phyloP scores from a whole-genome alignment of 257 asterid genomes.

The Forsythia viridissima region DNA sequence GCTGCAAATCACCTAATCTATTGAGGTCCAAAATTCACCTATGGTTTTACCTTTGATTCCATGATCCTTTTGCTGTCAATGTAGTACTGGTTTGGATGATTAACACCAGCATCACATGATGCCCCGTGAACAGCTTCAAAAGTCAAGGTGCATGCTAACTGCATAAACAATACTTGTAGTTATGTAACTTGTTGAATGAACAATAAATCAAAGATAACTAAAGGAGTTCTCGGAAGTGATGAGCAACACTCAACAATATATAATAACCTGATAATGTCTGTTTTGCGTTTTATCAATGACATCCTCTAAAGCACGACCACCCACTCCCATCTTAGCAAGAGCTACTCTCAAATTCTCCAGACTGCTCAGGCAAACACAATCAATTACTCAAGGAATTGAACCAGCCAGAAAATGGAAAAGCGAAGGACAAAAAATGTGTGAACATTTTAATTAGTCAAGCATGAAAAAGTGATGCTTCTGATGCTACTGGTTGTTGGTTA shows the following conservation, averaged over 20 bases:
- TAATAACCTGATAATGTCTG: conserved; percentile 83
- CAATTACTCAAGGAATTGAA: conserved; percentile 14
- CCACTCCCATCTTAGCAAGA: conserved; percentile 78
- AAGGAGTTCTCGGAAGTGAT: conserved; percentile 8
- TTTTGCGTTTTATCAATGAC: conserved; percentile 77
- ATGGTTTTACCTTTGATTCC: conserved; percentile 52
- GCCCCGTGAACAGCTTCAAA: conserved; percentile 89
- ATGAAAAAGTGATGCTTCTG: not conserved
- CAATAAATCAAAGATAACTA: not conserved
- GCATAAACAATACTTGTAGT: conserved; percentile 29
- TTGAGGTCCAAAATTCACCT: not conserved
- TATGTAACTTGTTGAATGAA: conserved; percentile 17
- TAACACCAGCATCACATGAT: conserved; percentile 86
- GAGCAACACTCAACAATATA: not conserved
- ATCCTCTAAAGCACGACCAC: conserved; percentile 70
- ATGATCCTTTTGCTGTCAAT: conserved; percentile 67
- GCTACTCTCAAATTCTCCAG: conserved; percentile 92
- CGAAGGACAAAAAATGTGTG: conserved; percentile 1
- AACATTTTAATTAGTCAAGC: conserved; percentile 8
- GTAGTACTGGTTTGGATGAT: conserved; percentile 92
- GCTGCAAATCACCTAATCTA: not conserved
- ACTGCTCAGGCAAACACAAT: conserved; percentile 49
- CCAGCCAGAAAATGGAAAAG: conserved; percentile 15
- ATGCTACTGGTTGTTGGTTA: not conserved
- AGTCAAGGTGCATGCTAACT: conserved; percentile 95